These are phyloP conservation scores for Tinospora cordifolia DNA, from an alignment of 164 flowering plant species.

Conservation along the genomic window DNA sequence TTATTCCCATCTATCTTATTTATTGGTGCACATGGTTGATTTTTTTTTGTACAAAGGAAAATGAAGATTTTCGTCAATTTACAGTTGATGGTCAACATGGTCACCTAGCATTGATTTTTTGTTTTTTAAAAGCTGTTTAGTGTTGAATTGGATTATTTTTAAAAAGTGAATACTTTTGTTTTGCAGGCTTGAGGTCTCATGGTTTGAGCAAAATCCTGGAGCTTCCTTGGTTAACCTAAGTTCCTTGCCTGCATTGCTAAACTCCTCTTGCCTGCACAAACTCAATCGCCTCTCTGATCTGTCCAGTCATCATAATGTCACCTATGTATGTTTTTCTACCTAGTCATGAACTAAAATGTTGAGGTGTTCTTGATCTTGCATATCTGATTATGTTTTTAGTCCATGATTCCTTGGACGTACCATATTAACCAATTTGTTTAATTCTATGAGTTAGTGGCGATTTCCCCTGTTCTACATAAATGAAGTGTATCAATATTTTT, in stretches of 20 bases:
- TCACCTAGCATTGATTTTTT: not conserved
- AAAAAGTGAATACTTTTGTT: constrained; percentile 4
- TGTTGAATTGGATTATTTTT: constrained; percentile 7
- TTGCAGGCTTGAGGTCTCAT: constrained; percentile 61
- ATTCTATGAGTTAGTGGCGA: not conserved
- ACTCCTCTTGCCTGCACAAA: constrained; percentile 75
- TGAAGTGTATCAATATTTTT: too few species aligned
- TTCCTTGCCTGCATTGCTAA: constrained; percentile 75
- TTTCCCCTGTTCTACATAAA: too few species aligned
- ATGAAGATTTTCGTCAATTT: too few species aligned
- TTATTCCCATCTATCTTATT: not conserved
- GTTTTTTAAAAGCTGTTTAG: not conserved
- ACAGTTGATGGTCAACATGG: too few species aligned
- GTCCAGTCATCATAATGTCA: constrained; percentile 25
- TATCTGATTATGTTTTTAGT: not conserved
- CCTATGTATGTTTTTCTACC: constrained; percentile 40
- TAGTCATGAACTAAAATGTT: not conserved
- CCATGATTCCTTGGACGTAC: not conserved
- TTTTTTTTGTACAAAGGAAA: not conserved
- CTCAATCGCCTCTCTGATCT: constrained; percentile 52
- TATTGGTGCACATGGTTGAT: not conserved
- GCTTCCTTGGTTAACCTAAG: constrained; percentile 72
- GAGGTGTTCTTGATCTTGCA: not conserved
- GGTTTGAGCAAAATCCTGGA: constrained; percentile 66
- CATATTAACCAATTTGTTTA: not conserved